phyloP scores from a whole-genome alignment of 768 basidiomycete species.

The Boletus eberwhitei region DNA sequence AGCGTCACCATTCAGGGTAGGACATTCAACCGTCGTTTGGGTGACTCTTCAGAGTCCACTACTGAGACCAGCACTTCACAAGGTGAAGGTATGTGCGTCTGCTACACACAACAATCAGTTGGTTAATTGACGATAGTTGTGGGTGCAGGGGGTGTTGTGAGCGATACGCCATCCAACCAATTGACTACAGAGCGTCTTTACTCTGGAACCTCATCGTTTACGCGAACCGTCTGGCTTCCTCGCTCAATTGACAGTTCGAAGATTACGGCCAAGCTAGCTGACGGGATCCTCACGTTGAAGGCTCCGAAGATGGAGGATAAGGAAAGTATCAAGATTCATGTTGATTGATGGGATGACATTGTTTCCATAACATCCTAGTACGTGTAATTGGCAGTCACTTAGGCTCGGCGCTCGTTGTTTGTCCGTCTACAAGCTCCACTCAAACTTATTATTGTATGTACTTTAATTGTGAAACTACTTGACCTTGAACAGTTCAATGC shows the following conservation, averaged over 20 bases:
- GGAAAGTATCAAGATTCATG: slow-evolving; percentile 46
- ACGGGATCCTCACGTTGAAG: slow-evolving; percentile 66
- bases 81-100: slow-evolving; percentile 29
- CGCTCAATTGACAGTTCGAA: slow-evolving; percentile 53
- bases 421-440: slow-evolving; percentile 9
- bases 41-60: slow-evolving; percentile 21
- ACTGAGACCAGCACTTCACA: slow-evolving; percentile 7
- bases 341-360: slow-evolving; percentile 21
- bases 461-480: no score
- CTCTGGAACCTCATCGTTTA: slow-evolving; percentile 52
- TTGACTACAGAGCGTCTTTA: slow-evolving; percentile 61
- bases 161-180: slow-evolving; percentile 36
- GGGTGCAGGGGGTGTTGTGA: slow-evolving; percentile 17
- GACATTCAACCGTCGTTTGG: slow-evolving; percentile 30
- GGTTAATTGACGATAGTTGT: not conserved
- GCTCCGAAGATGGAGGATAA: slow-evolving; percentile 61
- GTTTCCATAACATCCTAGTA: not conserved
- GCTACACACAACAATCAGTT: not conserved
- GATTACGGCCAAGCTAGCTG: slow-evolving; percentile 60
- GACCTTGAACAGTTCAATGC: no score
- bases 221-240: slow-evolving; percentile 71
- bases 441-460: not conserved
- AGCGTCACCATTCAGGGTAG: slow-evolving; percentile 74
- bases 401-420: not conserved
- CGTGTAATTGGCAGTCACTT: not conserved